Evolutionary conservation across 2,329 filamentous ascomycete species (phyloP).

Genomic region (Ceratocystis destructans): DNA sequence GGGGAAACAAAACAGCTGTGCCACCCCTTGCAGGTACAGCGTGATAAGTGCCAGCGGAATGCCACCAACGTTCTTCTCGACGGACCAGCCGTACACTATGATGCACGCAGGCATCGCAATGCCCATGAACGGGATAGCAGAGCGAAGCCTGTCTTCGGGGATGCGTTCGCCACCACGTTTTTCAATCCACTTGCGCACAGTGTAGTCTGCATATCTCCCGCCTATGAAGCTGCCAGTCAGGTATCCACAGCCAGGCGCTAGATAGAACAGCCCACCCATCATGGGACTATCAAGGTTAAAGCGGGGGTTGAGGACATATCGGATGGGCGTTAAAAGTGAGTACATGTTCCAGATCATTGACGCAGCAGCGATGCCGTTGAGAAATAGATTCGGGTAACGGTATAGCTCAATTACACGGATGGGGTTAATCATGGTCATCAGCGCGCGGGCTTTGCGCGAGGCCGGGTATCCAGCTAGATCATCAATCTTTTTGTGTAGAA

Average conservation of each 20-base stretch:
- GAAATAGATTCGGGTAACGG: conserved; percentile 53
- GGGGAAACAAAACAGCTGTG: conserved; percentile 63
- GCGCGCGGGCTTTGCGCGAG: conserved; percentile 36
- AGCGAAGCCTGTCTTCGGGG: conserved; percentile 54
- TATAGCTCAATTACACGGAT: conserved; percentile 49
- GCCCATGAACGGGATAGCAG: conserved; percentile 43
- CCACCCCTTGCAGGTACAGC: conserved; percentile 62
- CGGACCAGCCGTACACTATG: conserved; percentile 45
- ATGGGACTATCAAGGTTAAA: conserved; percentile 54
- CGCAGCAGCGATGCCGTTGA: conserved; percentile 43
- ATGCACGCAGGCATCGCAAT: conserved; percentile 47
- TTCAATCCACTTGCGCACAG: conserved; percentile 50
- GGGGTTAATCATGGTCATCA: conserved; percentile 54
- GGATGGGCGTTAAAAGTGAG: conserved; percentile 47
- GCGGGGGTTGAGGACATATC: conserved; percentile 60
- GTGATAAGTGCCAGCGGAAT: conserved; percentile 52
- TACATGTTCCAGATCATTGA: conserved; percentile 63
- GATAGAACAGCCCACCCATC: conserved; percentile 57
- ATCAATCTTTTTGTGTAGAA: conserved; percentile 47
- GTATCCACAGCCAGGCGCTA: conserved; percentile 59
- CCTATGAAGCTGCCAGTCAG: conserved; percentile 55
- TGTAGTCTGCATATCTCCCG: conserved; percentile 55
- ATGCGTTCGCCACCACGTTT: conserved; percentile 46
- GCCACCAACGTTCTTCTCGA: conserved; percentile 37
- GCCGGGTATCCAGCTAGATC: conserved; percentile 45